A percentile compares a stretch with the other conserved stretches of the same genome.
Evolutionary conservation across 345 rosid species (phyloP).

Genomic region (Ricinus communis): DNA sequence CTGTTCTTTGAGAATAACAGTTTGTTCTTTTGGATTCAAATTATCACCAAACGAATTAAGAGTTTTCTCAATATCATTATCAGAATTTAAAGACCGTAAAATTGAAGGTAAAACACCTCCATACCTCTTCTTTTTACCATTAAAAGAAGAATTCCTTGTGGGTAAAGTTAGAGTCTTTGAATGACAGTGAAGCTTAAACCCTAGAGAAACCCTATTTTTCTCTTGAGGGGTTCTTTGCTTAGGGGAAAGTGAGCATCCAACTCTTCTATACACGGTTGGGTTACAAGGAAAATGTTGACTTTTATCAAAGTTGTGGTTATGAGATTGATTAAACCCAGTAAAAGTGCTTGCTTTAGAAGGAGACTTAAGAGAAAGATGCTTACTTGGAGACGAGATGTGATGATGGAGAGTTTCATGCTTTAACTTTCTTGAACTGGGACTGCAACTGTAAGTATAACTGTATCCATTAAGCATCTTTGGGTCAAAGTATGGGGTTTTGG

Average conservation of each 20-base stretch:
- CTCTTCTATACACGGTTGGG: constrained; percentile 13
- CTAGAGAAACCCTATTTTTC: constrained; percentile 26
- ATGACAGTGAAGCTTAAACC: constrained; percentile 53
- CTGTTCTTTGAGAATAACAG: constrained; percentile 77
- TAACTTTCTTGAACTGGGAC: constrained; percentile 32
- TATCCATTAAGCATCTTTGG: constrained; percentile 29
- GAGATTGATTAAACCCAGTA: constrained; percentile 31
- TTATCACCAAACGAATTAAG: constrained; percentile 49
- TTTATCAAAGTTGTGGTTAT: constrained; percentile 4
- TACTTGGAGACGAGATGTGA: constrained; percentile 33
- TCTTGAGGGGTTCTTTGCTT: constrained; percentile 27
- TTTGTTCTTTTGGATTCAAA: constrained; percentile 74
- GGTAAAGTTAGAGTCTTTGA: constrained; percentile 42
- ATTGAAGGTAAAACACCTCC: constrained; percentile 66
- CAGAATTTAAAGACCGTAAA: constrained; percentile 59
- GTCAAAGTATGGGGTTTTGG: neutral
- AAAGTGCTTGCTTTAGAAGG: constrained; percentile 30
- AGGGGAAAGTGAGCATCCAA: constrained; percentile 13
- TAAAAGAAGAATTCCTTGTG: constrained; percentile 34
- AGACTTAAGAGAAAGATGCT: constrained; percentile 33
- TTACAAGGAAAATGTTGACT: neutral
- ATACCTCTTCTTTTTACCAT: constrained; percentile 39
- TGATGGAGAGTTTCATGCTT: constrained; percentile 37
- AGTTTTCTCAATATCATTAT: constrained; percentile 49
- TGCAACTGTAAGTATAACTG: constrained; percentile 16